These are phyloP conservation scores for Dendrobium catenatum DNA, from an alignment of 106 monocot genomes.

Conservation along the genomic window DNA sequence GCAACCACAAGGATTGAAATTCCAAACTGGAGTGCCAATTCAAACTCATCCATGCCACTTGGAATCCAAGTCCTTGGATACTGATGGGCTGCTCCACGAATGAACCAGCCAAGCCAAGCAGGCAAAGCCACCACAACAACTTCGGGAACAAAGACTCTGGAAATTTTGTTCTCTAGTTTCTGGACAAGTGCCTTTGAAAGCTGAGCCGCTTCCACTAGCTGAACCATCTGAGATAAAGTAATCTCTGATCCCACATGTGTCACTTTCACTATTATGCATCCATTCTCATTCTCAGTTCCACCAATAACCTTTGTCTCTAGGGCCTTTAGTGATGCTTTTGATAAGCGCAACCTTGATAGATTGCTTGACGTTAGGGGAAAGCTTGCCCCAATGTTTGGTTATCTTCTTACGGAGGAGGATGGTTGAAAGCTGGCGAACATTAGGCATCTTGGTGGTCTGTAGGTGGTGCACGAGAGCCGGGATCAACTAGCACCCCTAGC, in stretches of 20 bases:
- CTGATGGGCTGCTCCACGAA: conserved; percentile 49
- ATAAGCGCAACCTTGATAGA: conserved; percentile 78
- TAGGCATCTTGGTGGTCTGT: conserved; percentile 88
- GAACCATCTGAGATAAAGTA: conserved; percentile 82
- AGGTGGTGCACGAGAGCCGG: conserved; percentile 93
- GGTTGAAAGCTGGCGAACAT: conserved; percentile 89
- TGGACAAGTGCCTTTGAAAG: conserved; percentile 89
- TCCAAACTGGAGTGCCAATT: conserved; percentile 85
- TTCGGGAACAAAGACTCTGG: conserved; percentile 82
- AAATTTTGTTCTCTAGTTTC: conserved; percentile 81
- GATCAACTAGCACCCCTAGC: background rate
- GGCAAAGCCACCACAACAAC: conserved; percentile 58
- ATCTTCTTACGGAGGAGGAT: conserved; percentile 97
- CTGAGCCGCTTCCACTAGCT: conserved; percentile 91
- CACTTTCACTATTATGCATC: conserved; percentile 67
- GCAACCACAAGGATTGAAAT: conserved; percentile 93
- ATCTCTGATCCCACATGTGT: conserved; percentile 92
- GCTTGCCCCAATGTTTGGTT: conserved; percentile 95
- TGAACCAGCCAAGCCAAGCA: conserved; percentile 83
- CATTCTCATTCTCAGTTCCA: conserved; percentile 88
- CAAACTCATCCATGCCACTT: conserved; percentile 76
- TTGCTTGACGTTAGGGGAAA: conserved; percentile 46
- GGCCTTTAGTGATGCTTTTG: conserved; percentile 80
- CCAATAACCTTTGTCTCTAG: conserved; percentile 95
- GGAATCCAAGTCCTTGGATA: conserved; percentile 84